These are phyloP conservation scores for Emericellopsis terricola DNA, from an alignment of 495 filamentous ascomycete species.

Conservation along the genomic window DNA sequence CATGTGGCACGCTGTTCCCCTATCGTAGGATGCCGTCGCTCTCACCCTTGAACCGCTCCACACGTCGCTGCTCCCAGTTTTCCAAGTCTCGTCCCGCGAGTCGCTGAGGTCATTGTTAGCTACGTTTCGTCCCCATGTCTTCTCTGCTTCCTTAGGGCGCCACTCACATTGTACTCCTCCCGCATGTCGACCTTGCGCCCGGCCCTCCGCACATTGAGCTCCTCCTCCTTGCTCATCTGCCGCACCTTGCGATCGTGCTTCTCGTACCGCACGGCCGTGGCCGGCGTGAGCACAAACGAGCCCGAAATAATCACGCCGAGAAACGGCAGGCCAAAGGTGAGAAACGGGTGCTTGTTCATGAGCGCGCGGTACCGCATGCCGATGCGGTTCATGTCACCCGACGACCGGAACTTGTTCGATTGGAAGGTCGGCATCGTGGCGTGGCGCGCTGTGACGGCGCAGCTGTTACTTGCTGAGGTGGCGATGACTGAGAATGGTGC, in stretches of 20 bases:
- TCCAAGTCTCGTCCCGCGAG: slow-evolving; percentile 84
- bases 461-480: neutral
- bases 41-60: slow-evolving; percentile 76
- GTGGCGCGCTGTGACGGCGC: too few relatives aligned
- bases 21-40: slow-evolving; percentile 63
- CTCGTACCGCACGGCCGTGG: slow-evolving; percentile 85
- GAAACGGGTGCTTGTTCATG: slow-evolving; percentile 63
- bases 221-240: slow-evolving; percentile 66
- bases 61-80: slow-evolving; percentile 89
- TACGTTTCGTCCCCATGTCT: neutral
- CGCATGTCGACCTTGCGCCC: slow-evolving; percentile 56
- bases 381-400: slow-evolving; percentile 40
- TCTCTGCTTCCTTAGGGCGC: neutral
- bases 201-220: slow-evolving; percentile 55
- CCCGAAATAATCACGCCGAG: slow-evolving; percentile 81
- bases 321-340: slow-evolving; percentile 93
- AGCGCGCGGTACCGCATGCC: slow-evolving; percentile 55
- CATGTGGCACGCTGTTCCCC: too few relatives aligned
- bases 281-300: slow-evolving; percentile 86
- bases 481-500: too few relatives aligned
- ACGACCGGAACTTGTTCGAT: slow-evolving; percentile 50
- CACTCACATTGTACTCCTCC: slow-evolving; percentile 92
- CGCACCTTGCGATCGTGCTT: slow-evolving; percentile 73
- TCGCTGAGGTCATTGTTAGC: slow-evolving; percentile 31
- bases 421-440: slow-evolving; percentile 52